Conservation (phyloP, 2,329 filamentous ascomycete species). For the Camptophora hylomeconis region DNA sequence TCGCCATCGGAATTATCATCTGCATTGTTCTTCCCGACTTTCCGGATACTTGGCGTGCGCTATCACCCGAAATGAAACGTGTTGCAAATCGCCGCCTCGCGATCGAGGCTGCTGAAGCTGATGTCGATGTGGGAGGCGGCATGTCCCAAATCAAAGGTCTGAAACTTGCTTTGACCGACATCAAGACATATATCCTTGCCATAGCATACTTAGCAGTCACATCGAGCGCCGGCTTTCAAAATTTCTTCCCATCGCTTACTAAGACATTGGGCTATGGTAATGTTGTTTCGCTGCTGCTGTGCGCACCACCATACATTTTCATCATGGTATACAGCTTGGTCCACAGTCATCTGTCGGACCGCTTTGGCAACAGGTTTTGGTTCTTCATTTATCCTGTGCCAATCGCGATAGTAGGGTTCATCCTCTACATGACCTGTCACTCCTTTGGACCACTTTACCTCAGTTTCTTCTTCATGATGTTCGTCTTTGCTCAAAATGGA, state of each 20-base stretch:
- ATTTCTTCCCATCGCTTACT: constrained; percentile 43
- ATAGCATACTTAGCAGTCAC: constrained; percentile 37
- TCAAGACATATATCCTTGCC: constrained; percentile 28
- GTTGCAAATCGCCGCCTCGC: constrained; percentile 37
- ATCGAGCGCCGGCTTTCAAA: constrained; percentile 39
- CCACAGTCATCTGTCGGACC: constrained; percentile 34
- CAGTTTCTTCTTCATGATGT: constrained; percentile 42
- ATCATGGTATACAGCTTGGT: constrained; percentile 36
- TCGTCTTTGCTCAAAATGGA: constrained; percentile 43
- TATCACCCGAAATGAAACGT: constrained; percentile 31
- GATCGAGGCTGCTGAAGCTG: constrained; percentile 36
- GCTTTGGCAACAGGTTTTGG: constrained; percentile 34
- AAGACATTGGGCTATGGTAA: constrained; percentile 30
- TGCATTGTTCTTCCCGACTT: constrained; percentile 26
- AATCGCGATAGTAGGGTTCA: constrained; percentile 37
- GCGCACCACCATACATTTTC: constrained; percentile 42
- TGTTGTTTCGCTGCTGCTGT: constrained; percentile 37
- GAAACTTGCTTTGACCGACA: constrained; percentile 25
- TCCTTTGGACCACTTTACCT: constrained; percentile 43
- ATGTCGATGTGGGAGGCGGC: constrained; percentile 34
- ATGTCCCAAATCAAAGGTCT: constrained; percentile 37
- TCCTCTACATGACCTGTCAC: constrained; percentile 41
- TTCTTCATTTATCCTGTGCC: constrained; percentile 41
- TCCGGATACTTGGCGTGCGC: constrained; percentile 30
- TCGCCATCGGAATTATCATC: constrained; percentile 23